A percentile compares a stretch with the other conserved stretches of the same genome.
phyloP scores from a whole-genome alignment of 805 yeast species.

The Starmera dryadoides region DNA sequence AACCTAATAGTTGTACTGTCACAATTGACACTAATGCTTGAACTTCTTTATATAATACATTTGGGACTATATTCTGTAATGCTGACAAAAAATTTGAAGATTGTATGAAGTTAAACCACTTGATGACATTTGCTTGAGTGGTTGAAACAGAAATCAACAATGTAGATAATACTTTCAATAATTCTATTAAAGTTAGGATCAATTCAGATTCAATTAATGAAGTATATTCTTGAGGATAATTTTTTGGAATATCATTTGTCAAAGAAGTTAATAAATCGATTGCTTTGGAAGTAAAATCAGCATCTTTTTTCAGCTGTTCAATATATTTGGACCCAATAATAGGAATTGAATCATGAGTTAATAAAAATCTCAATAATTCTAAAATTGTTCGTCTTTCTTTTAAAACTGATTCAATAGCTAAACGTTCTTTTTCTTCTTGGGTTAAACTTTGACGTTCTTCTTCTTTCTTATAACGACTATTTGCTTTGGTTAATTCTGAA shows the following conservation, averaged over 20 bases:
- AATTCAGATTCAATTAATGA: constrained; percentile 22
- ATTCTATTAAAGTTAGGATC: constrained; percentile 26
- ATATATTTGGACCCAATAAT: constrained; percentile 16
- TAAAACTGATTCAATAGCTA: constrained; percentile 33
- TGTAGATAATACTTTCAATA: constrained; percentile 32
- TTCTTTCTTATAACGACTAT: constrained; percentile 16
- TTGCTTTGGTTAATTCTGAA: constrained; percentile 1
- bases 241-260: constrained; percentile 1
- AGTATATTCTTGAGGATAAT: constrained; percentile 5
- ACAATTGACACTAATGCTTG: constrained; percentile 41
- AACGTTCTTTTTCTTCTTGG: constrained; percentile 18
- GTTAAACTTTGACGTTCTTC: constrained; percentile 19
- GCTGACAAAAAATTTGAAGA: constrained; percentile 17
- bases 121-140: constrained; percentile 25
- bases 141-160: constrained; percentile 31
- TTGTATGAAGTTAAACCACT: constrained; percentile 53
- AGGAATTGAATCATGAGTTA: constrained; percentile 19
- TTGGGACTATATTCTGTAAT: constrained; percentile 9
- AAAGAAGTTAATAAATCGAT: constrained; percentile 10
- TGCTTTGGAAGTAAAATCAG: constrained; percentile 17
- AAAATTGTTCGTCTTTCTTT: constrained; percentile 45
- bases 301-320: constrained; percentile 12
- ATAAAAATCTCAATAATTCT: constrained; percentile 28
- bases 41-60: constrained; percentile 22
- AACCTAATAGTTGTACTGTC: constrained; percentile 48